Evolutionary conservation across 352 stramenopile genomes (phyloP).

Genomic region (Hyaloperonospora arabidopsidis): DNA sequence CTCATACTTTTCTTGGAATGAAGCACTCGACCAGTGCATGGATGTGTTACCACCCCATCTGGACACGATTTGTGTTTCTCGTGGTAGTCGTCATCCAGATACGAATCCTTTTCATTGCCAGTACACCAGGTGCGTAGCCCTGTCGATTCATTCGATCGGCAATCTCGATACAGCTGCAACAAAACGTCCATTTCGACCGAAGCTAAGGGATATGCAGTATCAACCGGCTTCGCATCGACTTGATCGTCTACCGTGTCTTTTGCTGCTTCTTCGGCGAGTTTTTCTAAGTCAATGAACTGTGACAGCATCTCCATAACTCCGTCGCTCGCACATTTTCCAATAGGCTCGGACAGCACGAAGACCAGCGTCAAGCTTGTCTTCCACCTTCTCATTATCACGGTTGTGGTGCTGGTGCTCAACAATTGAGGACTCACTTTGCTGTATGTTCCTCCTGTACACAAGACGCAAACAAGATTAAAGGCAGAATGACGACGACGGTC

Average conservation of each 20-base stretch:
- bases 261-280: slow-evolving; percentile 19
- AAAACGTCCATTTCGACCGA: slow-evolving; percentile 34
- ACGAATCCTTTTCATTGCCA: slow-evolving; percentile 17
- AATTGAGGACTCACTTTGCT: not conserved
- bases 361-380: slow-evolving; percentile 5
- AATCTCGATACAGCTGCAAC: slow-evolving; percentile 40
- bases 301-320: slow-evolving; percentile 35
- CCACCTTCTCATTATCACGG: not conserved
- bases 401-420: not conserved
- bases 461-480: slow-evolving; percentile 27
- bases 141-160: slow-evolving; percentile 33
- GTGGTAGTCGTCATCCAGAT: slow-evolving; percentile 6
- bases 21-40: slow-evolving; percentile 55
- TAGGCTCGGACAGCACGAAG: slow-evolving; percentile 5
- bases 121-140: slow-evolving; percentile 60
- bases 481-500: slow-evolving; percentile 8
- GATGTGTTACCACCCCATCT: slow-evolving; percentile 42
- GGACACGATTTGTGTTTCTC: slow-evolving; percentile 29
- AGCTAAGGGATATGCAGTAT: slow-evolving; percentile 48
- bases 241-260: slow-evolving; percentile 7
- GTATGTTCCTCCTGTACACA: slow-evolving; percentile 1
- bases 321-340: slow-evolving; percentile 7
- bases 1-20: slow-evolving; percentile 16
- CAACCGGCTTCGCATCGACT: slow-evolving; percentile 21
- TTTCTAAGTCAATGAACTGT: slow-evolving; percentile 33